Evolutionary conservation across 2,329 filamentous ascomycete species (phyloP), one percentile per base, ranked within the genome.

Genomic region (Magnaporthiopsis poae): DNA sequence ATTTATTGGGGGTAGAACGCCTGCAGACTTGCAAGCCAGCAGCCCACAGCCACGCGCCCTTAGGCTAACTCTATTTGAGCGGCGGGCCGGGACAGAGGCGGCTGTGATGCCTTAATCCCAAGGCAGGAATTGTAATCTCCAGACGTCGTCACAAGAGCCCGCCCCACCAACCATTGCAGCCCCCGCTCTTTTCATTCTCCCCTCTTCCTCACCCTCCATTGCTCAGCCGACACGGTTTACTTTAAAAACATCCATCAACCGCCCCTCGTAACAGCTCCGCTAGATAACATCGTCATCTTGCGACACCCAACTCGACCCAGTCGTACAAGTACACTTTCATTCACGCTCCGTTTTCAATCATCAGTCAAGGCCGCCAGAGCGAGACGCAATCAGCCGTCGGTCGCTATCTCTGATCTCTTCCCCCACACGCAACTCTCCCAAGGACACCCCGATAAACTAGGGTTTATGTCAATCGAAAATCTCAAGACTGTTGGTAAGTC

Each of bases 391-490:
- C 9, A 66, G 65, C 27, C 61, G 65, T 66, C 65, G 65, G 65
- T 66, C 65, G 65, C 65, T 66, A 59, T 46, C 60, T 56, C 46
- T 36, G 21, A 62, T 29, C 33, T 60, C 65, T 21, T 35, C 39
- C 25, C 33, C 59, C 25, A 60, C 29, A 60, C 62, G 39, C 31
- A 60, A 21, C 61, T 60, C 62, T 60, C 46, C 61, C 62, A 62
- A 60, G 60, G 39, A 63, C 35, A 52, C 65, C 65, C 65, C 65
- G 60, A 62, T 39, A 66, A 56, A 66, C 46, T 56, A 66, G 65
- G 56, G 64, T 65, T 65, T 65, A 95, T 95, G 91, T 95, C 91
- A 88, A 95, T 95, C 90, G 90, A 95, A 92, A 96, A 96, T 87
- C 90, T 96, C 83, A 95, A 95, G 88, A 88, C 89, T 86, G 92